phyloP scores from a whole-genome alignment of 2,329 filamentous ascomycete genomes.

The Pseudogymnoascus sp. region DNA sequence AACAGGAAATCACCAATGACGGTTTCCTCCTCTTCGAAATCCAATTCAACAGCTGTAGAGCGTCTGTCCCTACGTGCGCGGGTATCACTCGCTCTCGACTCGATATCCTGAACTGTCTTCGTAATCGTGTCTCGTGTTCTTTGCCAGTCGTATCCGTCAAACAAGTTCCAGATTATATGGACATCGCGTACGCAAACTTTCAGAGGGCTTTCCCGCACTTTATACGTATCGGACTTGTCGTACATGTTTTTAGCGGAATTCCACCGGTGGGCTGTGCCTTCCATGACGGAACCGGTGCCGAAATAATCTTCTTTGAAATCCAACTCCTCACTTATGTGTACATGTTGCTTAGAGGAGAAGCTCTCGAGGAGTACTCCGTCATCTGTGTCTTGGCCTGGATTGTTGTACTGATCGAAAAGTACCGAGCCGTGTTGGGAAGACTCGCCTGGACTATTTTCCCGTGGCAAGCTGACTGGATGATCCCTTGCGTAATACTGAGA shows the following conservation, averaged over 20 bases:
- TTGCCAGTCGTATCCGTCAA: constrained; percentile 96
- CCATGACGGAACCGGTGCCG: constrained; percentile 49
- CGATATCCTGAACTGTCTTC: constrained; percentile 81
- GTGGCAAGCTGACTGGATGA: constrained; percentile 20
- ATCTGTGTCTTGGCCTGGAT: constrained; percentile 32
- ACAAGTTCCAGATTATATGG: constrained; percentile 94
- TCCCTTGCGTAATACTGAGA: constrained; percentile 42
- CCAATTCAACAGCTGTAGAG: constrained; percentile 46
- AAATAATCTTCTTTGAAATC: constrained; percentile 75
- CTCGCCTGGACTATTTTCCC: constrained; percentile 43
- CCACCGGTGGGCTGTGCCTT: constrained; percentile 69
- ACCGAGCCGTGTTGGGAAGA: constrained; percentile 15
- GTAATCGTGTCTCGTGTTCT: constrained; percentile 77
- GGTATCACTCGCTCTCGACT: constrained; percentile 71
- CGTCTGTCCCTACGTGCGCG: constrained; percentile 45
- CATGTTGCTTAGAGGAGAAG: constrained; percentile 31
- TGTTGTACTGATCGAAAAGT: constrained; percentile 20
- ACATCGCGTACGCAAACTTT: constrained; percentile 74
- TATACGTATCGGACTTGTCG: constrained; percentile 52
- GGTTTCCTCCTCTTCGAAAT: constrained; percentile 71
- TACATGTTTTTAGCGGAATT: constrained; percentile 70
- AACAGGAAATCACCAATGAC: constrained; percentile 93
- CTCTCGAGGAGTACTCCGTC: constrained; percentile 40
- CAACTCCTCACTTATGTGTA: constrained; percentile 54
- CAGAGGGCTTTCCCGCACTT: constrained; percentile 61